Conservation (phyloP, 2,329 filamentous ascomycete genomes). For the Ophiocordyceps australis region DNA sequence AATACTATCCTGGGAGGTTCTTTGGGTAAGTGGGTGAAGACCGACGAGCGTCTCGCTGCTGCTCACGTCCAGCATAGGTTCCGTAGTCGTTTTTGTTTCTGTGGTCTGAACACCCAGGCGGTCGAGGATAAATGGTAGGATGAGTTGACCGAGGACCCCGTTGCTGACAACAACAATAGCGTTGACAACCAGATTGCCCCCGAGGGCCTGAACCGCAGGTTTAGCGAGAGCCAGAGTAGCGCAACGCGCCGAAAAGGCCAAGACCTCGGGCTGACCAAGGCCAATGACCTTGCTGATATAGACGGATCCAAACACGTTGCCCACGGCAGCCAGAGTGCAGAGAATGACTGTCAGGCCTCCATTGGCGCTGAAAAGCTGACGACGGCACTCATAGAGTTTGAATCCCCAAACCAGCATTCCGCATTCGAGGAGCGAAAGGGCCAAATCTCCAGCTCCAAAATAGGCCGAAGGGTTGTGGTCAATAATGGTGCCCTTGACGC, state of each 20-base stretch:
- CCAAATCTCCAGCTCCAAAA: slow-evolving; percentile 29
- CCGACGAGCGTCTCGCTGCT: slow-evolving; percentile 1
- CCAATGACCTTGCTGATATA: slow-evolving; percentile 16
- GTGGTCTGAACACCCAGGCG: slow-evolving; percentile 8
- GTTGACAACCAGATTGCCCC: slow-evolving; percentile 26
- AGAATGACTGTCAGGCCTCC: slow-evolving; percentile 20
- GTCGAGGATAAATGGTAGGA: slow-evolving; percentile 16
- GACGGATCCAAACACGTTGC: slow-evolving; percentile 23
- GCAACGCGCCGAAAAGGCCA: slow-evolving; percentile 30
- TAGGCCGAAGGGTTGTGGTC: slow-evolving; percentile 6
- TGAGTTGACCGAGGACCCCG: slow-evolving; percentile 24
- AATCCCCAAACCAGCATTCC: slow-evolving; percentile 34
- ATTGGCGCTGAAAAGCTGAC: slow-evolving; percentile 22
- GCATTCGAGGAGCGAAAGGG: slow-evolving; percentile 27
- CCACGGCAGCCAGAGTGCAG: slow-evolving; percentile 16
- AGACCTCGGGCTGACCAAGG: slow-evolving; percentile 13
- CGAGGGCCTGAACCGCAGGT: slow-evolving; percentile 24
- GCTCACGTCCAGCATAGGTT: no score
- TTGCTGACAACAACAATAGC: slow-evolving; percentile 32
- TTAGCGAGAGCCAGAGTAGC: slow-evolving; percentile 30
- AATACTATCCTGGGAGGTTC: no score
- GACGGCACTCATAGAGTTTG: slow-evolving; percentile 31
- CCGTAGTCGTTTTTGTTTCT: not conserved
- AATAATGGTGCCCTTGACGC: slow-evolving; percentile 2
- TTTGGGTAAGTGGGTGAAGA: no score